Evolutionary conservation across 495 filamentous ascomycete species (phyloP).

Genomic region (Talaromyces borbonicus): DNA sequence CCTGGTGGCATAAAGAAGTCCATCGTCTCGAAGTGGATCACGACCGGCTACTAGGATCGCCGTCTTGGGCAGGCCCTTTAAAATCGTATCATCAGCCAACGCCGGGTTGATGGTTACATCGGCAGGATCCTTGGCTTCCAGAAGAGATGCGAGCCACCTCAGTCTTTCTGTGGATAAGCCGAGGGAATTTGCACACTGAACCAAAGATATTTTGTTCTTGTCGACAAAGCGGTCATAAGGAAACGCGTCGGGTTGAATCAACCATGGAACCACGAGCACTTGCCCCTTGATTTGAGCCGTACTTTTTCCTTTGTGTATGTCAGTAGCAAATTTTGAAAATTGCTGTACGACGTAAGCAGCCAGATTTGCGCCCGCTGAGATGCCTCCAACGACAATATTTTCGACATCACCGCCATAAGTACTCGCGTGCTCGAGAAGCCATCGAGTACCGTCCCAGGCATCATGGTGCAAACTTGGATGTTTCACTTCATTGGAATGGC

Average conservation of each 20-base stretch:
- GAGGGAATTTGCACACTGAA: slow-evolving; percentile 31
- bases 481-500: slow-evolving; percentile 34
- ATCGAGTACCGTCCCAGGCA: slow-evolving; percentile 36
- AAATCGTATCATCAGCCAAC: slow-evolving; percentile 20
- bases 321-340: slow-evolving; percentile 15
- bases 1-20: not conserved
- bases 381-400: slow-evolving; percentile 34
- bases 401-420: slow-evolving; percentile 24
- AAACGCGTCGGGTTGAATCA: slow-evolving; percentile 16
- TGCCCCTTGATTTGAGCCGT: slow-evolving; percentile 27
- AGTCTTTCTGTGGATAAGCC: slow-evolving; percentile 22
- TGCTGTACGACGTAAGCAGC: slow-evolving; percentile 30
- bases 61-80: slow-evolving; percentile 30
- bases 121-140: slow-evolving; percentile 13
- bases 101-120: slow-evolving; percentile 7
- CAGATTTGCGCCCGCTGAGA: slow-evolving; percentile 36
- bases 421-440: slow-evolving; percentile 28
- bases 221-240: slow-evolving; percentile 27
- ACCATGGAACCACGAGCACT: slow-evolving; percentile 33
- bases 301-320: slow-evolving; percentile 10
- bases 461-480: slow-evolving; percentile 39
- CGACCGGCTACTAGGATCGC: slow-evolving; percentile 35
- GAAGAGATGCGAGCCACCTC: slow-evolving; percentile 22
- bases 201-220: slow-evolving; percentile 25
- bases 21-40: slow-evolving; percentile 33